phyloP scores from a whole-genome alignment of 768 basidiomycete genomes.

The Mycena belliarum region DNA sequence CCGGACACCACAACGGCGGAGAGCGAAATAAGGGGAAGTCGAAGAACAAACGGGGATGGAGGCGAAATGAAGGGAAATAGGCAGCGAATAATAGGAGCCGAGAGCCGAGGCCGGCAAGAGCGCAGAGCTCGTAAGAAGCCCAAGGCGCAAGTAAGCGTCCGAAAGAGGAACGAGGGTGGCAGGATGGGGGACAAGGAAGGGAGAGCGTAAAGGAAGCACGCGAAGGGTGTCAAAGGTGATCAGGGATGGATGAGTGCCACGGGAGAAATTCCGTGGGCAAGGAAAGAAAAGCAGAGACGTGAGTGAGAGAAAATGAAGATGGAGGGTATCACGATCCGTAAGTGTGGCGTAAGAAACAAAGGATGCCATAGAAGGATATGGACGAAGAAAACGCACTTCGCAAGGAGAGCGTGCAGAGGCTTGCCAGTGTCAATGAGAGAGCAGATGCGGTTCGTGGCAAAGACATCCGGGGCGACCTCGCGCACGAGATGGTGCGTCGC shows the following conservation, averaged over 20 bases:
- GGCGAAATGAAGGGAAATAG: too few relatives aligned
- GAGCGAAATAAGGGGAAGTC: too few relatives aligned
- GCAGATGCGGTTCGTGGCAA: constrained; percentile 70
- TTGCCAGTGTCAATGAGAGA: constrained; percentile 72
- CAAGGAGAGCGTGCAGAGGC: constrained; percentile 42
- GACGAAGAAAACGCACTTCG: background rate
- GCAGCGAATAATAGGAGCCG: background rate
- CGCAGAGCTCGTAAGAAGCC: background rate
- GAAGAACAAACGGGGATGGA: too few relatives aligned
- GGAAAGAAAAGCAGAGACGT: background rate
- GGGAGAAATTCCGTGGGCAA: too few relatives aligned
- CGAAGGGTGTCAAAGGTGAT: background rate
- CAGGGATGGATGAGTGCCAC: background rate
- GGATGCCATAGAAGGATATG: background rate
- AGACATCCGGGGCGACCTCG: constrained; percentile 71
- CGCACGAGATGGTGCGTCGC: constrained; percentile 77
- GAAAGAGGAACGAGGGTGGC: background rate
- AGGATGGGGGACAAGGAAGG: background rate
- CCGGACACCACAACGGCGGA: too few relatives aligned
- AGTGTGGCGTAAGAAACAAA: background rate
- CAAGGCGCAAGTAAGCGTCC: background rate
- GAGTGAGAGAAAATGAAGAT: background rate
- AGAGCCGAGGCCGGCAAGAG: background rate
- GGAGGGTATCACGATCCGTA: too few relatives aligned
- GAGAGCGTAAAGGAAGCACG: background rate